Percentiles rank a stretch among this genome's conserved stretches.
These are phyloP conservation scores for Scheffersomyces segobiensis DNA, from an alignment of 1,139 yeast genomes.

Conservation along the genomic window DNA sequence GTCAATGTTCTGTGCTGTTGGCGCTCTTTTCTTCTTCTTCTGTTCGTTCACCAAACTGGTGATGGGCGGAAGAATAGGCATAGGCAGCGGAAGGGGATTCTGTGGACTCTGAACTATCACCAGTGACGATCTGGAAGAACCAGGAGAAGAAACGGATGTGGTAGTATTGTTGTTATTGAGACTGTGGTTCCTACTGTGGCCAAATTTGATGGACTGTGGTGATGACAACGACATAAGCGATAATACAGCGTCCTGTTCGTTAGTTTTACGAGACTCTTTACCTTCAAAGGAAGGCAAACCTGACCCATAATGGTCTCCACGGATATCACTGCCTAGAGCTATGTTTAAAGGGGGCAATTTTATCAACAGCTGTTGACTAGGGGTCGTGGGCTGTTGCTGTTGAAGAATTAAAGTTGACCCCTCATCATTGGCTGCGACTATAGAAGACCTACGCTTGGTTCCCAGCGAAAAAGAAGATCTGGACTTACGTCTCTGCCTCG, in stretches of 20 bases:
- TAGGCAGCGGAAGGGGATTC: conserved; percentile 9
- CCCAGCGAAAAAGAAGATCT: conserved; percentile 17
- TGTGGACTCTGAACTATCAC: conserved; percentile 10
- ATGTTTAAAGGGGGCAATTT: conserved; percentile 36
- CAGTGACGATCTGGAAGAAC: conserved; percentile 20
- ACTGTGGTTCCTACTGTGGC: conserved; percentile 35
- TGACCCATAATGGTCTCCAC: background rate
- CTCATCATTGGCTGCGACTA: conserved; percentile 1
- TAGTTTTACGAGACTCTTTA: conserved; percentile 9
- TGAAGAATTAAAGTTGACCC: conserved; percentile 2
- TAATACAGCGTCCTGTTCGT: conserved; percentile 47
- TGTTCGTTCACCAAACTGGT: conserved; percentile 26
- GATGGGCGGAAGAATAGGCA: conserved; percentile 33
- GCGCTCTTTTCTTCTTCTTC: background rate
- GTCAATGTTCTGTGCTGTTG: background rate
- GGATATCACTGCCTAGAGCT: conserved; percentile 15
- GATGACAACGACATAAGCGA: conserved; percentile 48
- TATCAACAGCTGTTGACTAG: background rate
- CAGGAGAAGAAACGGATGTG: conserved; percentile 14
- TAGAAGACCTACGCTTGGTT: conserved; percentile 6
- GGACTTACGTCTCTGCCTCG: conserved; percentile 27
- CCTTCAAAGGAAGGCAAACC: background rate
- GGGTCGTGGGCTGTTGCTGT: background rate
- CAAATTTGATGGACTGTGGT: conserved; percentile 38
- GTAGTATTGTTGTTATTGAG: conserved; percentile 17